phyloP scores from a whole-genome alignment of 176 grass and related monocot genomes.

The Oryza longistaminata region DNA sequence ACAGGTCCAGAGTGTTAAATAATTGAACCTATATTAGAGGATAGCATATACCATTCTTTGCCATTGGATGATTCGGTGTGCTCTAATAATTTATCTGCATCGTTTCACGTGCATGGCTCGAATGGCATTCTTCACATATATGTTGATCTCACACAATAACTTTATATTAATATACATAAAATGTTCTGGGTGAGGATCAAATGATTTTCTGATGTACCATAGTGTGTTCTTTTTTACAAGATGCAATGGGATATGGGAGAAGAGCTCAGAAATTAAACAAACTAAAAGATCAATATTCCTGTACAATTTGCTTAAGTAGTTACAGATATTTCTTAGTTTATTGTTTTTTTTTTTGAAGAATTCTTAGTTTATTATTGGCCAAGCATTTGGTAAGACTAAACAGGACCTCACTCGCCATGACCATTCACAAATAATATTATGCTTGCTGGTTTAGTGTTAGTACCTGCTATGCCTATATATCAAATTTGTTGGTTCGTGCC shows the following conservation, averaged over 20 bases:
- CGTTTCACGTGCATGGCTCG: too few relatives aligned
- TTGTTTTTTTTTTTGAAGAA: too few relatives aligned
- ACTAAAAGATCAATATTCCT: not conserved
- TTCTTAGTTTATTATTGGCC: not conserved
- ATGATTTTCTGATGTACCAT: not conserved
- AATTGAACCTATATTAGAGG: not conserved
- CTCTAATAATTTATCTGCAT: too few relatives aligned
- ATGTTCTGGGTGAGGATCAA: too few relatives aligned
- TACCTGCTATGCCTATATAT: not conserved
- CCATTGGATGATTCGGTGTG: too few relatives aligned
- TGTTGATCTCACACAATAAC: too few relatives aligned
- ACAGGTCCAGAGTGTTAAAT: slow-evolving; percentile 14
- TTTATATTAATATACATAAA: too few relatives aligned
- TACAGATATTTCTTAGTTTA: slow-evolving; percentile 1
- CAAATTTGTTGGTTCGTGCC: not conserved
- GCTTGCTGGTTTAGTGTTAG: not conserved
- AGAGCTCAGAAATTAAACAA: not conserved
- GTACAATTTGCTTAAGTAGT: slow-evolving; percentile 12
- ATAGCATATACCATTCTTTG: too few relatives aligned
- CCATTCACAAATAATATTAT: not conserved
- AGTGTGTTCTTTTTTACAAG: not conserved
- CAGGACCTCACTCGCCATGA: not conserved
- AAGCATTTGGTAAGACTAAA: not conserved
- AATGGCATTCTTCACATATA: too few relatives aligned
- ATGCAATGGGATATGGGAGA: not conserved